Percentiles rank a stretch among this genome's conserved stretches.
Evolutionary conservation across 2,329 filamentous ascomycete species (phyloP).

Genomic region (Penicillium sp.): DNA sequence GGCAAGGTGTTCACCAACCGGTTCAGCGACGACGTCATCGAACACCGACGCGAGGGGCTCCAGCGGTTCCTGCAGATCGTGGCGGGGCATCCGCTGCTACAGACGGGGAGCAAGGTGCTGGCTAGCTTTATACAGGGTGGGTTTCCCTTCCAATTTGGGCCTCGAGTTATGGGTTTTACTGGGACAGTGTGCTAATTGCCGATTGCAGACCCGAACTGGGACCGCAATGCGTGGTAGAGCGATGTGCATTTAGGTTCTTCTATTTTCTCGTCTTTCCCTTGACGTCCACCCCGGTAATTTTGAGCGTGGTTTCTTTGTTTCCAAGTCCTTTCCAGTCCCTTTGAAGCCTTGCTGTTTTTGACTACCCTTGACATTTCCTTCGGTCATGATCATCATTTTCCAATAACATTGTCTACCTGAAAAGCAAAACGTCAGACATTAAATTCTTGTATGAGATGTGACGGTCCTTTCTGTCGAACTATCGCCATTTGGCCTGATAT

Average conservation of each 20-base stretch:
- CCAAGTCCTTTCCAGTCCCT: not conserved
- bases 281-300: conserved; percentile 1
- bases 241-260: not conserved
- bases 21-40: conserved; percentile 97
- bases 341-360: not conserved
- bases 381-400: not conserved
- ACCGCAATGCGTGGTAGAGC: conserved; percentile 76
- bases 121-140: conserved; percentile 94
- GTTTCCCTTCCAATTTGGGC: conserved; percentile 20
- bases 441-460: not conserved
- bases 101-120: conserved; percentile 96
- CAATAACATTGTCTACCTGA: not conserved
- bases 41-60: conserved; percentile 83
- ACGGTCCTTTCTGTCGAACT: not conserved
- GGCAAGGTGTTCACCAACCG: conserved; percentile 98
- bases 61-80: conserved; percentile 98
- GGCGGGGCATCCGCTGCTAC: conserved; percentile 89
- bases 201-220: conserved; percentile 63
- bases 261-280: conserved; percentile 3
- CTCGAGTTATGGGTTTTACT: not conserved
- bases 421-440: not conserved
- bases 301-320: conserved; percentile 9
- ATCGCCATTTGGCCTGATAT: not conserved
- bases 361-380: not conserved
- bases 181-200: conserved; percentile 10